Evolutionary conservation across 2,329 filamentous ascomycete species (phyloP).

Genomic region (Fusarium sp.): DNA sequence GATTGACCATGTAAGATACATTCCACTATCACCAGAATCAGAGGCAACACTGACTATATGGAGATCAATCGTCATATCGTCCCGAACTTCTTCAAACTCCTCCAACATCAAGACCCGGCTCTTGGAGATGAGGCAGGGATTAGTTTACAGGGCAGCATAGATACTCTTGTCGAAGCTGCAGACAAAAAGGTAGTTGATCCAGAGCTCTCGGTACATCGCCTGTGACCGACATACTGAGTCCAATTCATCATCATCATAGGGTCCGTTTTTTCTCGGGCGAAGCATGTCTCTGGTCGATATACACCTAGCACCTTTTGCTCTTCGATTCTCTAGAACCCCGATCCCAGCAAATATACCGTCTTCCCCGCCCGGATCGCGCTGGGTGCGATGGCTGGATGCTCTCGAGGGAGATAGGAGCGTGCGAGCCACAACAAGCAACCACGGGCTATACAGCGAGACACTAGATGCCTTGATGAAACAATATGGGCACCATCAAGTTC

Average conservation of each 20-base stretch:
- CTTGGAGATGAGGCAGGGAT: conserved; percentile 68
- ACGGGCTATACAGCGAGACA: conserved; percentile 63
- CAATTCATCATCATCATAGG: conserved; percentile 45
- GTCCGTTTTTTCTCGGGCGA: conserved; percentile 74
- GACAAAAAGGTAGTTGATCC: conserved; percentile 51
- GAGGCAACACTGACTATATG: neutral
- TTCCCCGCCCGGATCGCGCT: conserved; percentile 69
- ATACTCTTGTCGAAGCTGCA: conserved; percentile 57
- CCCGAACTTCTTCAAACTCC: conserved; percentile 77
- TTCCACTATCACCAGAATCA: no score
- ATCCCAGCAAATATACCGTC: conserved; percentile 73
- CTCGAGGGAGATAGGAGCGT: conserved; percentile 72
- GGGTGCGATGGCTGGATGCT: conserved; percentile 75
- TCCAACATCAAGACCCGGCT: conserved; percentile 69
- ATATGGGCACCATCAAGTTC: neutral
- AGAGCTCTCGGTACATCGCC: neutral
- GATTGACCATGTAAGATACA: conserved; percentile 73
- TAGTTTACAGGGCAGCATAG: conserved; percentile 72
- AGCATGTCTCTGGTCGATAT: conserved; percentile 73
- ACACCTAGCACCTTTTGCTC: conserved; percentile 78
- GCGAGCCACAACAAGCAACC: conserved; percentile 71
- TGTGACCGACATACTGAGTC: neutral
- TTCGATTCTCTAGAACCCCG: conserved; percentile 73
- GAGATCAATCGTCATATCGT: conserved; percentile 81
- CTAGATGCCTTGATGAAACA: conserved; percentile 59